Percentiles rank a stretch among this genome's conserved stretches.
Conservation (phyloP, 2,329 filamentous ascomycete genomes). For the Trichoderma aggressivum region DNA sequence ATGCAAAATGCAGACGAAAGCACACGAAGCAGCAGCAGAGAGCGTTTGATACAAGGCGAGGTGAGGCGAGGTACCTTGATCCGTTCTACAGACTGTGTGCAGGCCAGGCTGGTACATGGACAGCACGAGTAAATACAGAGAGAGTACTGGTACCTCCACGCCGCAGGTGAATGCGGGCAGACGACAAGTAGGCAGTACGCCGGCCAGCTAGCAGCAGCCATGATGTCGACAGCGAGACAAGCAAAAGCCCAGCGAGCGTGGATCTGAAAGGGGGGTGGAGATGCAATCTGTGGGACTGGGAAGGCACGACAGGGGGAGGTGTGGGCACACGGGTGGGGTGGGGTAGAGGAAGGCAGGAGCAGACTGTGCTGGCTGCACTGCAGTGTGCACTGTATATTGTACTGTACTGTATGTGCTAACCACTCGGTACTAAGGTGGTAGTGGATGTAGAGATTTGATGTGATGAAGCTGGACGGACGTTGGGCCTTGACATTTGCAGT, state of each 20-base stretch:
- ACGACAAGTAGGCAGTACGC: neutral
- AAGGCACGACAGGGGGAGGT: constrained; percentile 11
- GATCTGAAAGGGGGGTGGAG: constrained; percentile 21
- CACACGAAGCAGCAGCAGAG: neutral
- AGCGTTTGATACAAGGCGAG: neutral
- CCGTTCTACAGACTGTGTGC: neutral
- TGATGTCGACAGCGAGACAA: constrained; percentile 20
- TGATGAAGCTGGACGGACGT: neutral
- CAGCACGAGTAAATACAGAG: neutral
- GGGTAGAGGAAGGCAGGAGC: constrained; percentile 9
- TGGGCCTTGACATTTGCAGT: too few species aligned
- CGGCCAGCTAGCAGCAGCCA: constrained; percentile 14
- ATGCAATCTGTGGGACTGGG: constrained; percentile 20
- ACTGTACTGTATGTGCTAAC: neutral
- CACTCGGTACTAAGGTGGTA: neutral
- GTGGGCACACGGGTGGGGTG: constrained; percentile 4
- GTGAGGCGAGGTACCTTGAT: neutral
- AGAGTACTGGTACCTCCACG: neutral
- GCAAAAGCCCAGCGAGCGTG: constrained; percentile 9
- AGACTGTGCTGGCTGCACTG: neutral
- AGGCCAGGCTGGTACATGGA: neutral
- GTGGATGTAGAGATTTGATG: neutral
- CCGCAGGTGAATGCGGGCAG: neutral
- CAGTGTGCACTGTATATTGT: neutral
- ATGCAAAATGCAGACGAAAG: neutral